These are phyloP conservation scores for Naganishia vishniacii DNA, from an alignment of 768 basidiomycete species.

Conservation along the genomic window DNA sequence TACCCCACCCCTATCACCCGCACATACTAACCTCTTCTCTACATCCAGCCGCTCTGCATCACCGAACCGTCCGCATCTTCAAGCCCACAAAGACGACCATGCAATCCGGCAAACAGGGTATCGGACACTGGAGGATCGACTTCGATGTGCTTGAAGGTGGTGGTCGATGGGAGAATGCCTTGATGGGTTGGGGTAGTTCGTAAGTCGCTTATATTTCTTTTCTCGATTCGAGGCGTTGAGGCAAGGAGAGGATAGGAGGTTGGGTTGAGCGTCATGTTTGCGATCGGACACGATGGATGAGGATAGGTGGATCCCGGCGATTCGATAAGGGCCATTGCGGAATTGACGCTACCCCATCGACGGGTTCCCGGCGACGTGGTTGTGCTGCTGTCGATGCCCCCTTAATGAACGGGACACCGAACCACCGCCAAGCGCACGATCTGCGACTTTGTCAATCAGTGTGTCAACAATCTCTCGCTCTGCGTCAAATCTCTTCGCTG, in stretches of 20 bases:
- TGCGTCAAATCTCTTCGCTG: no score
- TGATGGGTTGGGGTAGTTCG: constrained; percentile 97
- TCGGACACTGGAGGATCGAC: constrained; percentile 86
- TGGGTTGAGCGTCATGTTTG: background rate
- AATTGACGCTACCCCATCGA: no score
- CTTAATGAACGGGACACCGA: no score
- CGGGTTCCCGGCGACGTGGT: no score
- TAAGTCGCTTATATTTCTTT: constrained; percentile 51
- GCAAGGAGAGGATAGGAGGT: background rate
- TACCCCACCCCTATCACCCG: background rate
- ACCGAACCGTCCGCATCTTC: constrained; percentile 84
- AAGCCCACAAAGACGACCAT: constrained; percentile 90
- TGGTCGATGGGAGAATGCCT: constrained; percentile 93
- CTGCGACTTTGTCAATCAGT: no score
- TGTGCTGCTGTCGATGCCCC: no score
- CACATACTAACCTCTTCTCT: background rate
- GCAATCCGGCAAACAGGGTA: constrained; percentile 83
- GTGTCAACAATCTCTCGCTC: no score
- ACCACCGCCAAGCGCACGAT: no score
- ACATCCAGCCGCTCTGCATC: constrained; percentile 68
- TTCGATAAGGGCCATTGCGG: no score
- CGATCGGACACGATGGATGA: no score
- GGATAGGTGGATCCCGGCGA: no score
- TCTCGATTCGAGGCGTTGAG: background rate
- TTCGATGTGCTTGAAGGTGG: constrained; percentile 84